Conservation (phyloP, 148 eudicot genomes). For the Persicaria tinctoria region DNA sequence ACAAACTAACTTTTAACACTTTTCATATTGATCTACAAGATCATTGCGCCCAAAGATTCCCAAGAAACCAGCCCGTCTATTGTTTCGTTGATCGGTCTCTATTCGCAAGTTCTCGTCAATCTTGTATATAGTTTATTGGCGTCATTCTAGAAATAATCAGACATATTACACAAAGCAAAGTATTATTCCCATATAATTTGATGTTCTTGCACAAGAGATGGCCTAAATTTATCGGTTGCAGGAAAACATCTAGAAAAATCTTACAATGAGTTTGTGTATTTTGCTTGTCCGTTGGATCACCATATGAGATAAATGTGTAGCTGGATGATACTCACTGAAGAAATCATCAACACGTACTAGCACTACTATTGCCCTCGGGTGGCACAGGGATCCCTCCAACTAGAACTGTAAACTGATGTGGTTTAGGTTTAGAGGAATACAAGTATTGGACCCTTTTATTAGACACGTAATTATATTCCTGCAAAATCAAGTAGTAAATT, state of each 20-base stretch:
- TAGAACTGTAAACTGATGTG: constrained; percentile 68
- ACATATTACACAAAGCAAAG: background rate
- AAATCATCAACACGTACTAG: constrained; percentile 50
- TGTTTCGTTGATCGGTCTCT: constrained; percentile 17
- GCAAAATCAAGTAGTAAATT: constrained; percentile 21
- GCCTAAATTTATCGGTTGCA: background rate
- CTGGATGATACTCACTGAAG: constrained; percentile 66
- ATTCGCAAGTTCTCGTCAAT: constrained; percentile 46
- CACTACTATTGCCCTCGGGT: constrained; percentile 49
- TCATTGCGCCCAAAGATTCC: constrained; percentile 45
- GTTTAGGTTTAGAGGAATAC: constrained; percentile 73
- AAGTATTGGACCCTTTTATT: constrained; percentile 54
- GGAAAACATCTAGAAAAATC: constrained; percentile 15
- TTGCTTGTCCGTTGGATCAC: constrained; percentile 66
- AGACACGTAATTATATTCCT: constrained; percentile 68
- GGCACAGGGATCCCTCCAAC: constrained; percentile 69
- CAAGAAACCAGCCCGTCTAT: background rate
- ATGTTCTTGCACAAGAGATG: background rate
- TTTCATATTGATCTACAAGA: constrained; percentile 48
- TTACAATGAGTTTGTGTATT: constrained; percentile 57
- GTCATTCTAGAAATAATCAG: constrained; percentile 25
- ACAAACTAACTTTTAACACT: constrained; percentile 5
- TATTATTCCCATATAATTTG: background rate
- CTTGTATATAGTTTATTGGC: constrained; percentile 49
- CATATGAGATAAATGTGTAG: constrained; percentile 67